Evolutionary conservation across 345 rosid genomes (phyloP).

Genomic region (Brassica incana): DNA sequence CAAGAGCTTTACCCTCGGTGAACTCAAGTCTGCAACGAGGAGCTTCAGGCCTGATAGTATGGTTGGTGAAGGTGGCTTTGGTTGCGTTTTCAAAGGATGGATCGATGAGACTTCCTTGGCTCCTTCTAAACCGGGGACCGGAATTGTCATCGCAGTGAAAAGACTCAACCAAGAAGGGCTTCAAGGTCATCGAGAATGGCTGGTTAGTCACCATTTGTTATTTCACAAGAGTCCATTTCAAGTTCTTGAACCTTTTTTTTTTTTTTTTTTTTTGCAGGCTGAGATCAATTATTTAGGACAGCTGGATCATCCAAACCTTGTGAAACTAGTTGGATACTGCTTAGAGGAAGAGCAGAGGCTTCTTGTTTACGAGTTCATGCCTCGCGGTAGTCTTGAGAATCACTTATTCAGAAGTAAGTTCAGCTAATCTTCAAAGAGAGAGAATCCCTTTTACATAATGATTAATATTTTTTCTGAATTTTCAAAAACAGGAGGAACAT

Average conservation of each 20-base stretch:
- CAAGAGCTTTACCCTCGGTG: slow-evolving; percentile 53
- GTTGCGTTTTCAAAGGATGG: background rate
- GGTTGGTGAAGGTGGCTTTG: slow-evolving; percentile 47
- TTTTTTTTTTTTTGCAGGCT: slow-evolving; percentile 43
- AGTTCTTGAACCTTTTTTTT: background rate
- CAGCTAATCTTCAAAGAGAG: no score
- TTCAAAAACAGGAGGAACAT: slow-evolving; percentile 71
- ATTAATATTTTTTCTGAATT: no score
- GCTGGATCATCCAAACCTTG: slow-evolving; percentile 86
- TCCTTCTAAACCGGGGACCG: background rate
- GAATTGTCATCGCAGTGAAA: background rate
- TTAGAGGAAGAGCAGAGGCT: slow-evolving; percentile 94
- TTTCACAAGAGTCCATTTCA: background rate
- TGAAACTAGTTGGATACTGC: slow-evolving; percentile 88
- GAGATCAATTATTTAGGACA: slow-evolving; percentile 90
- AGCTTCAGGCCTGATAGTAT: slow-evolving; percentile 90
- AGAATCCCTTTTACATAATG: no score
- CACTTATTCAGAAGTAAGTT: slow-evolving; percentile 60
- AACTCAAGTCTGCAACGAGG: slow-evolving; percentile 67
- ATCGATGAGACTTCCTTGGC: background rate
- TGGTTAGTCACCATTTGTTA: slow-evolving; percentile 45
- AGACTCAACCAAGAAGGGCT: background rate
- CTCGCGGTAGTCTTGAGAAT: slow-evolving; percentile 95
- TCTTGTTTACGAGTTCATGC: slow-evolving; percentile 93
- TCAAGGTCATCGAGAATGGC: slow-evolving; percentile 43